Conservation (phyloP, 2,329 filamentous ascomycete species). For the Ascocoryne sarcoides region DNA sequence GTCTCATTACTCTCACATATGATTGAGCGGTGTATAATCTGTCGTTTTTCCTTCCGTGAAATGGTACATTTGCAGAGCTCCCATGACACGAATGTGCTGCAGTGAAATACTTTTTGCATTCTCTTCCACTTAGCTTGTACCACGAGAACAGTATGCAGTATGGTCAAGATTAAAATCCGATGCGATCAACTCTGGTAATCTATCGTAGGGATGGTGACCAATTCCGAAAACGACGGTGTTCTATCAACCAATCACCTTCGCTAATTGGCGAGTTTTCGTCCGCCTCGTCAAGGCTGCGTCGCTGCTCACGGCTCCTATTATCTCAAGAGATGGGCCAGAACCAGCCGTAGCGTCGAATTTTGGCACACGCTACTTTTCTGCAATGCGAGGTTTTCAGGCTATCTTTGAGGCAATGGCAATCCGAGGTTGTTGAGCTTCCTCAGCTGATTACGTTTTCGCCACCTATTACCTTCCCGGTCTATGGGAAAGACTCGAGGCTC, state of each 20-base stretch:
- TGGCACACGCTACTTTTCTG: constrained; percentile 7
- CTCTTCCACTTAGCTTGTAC: background rate
- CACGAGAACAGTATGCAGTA: background rate
- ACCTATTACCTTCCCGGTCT: background rate
- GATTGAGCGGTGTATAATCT: background rate
- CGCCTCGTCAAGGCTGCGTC: constrained; percentile 4
- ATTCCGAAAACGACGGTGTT: background rate
- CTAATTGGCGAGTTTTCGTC: background rate
- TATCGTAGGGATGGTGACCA: background rate
- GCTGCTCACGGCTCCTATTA: background rate
- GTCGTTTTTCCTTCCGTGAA: background rate
- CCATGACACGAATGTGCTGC: background rate
- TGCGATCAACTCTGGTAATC: background rate
- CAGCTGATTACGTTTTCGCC: background rate
- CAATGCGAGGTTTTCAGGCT: constrained; percentile 5
- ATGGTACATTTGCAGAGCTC: background rate
- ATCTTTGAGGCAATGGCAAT: constrained; percentile 1
- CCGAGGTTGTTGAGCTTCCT: background rate
- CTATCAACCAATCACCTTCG: background rate
- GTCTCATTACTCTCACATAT: background rate
- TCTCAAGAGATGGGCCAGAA: background rate
- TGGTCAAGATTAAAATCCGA: background rate
- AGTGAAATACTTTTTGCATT: background rate
- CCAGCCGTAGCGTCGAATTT: background rate
- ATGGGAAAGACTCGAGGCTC: background rate